Evolutionary conservation across 2,329 filamentous ascomycete species (phyloP).

Genomic region (Fusarium miscanthi): DNA sequence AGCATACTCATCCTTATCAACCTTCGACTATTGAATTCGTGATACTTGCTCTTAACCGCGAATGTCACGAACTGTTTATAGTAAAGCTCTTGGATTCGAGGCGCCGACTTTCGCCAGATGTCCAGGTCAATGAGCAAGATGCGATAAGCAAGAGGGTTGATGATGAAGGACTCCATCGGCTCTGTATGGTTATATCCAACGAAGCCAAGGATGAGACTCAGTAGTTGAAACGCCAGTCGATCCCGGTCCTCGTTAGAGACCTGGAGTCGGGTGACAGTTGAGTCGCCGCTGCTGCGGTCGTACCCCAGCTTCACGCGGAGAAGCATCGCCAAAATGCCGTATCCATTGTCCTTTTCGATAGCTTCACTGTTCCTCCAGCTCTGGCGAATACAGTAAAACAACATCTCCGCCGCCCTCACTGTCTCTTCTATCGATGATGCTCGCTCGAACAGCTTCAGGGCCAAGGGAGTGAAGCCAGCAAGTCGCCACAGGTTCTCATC

Average conservation of each 20-base stretch:
- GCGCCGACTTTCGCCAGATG: conserved; percentile 85
- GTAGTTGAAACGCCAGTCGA: conserved; percentile 69
- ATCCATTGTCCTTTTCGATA: conserved; percentile 96
- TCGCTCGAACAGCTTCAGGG: conserved; percentile 84
- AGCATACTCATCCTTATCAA: conserved; percentile 87
- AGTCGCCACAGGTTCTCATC: conserved; percentile 94
- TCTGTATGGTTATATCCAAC: conserved; percentile 86
- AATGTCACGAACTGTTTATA: conserved; percentile 93
- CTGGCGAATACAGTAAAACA: conserved; percentile 86
- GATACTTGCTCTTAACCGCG: conserved; percentile 88
- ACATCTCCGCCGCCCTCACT: conserved; percentile 80
- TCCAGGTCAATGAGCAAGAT: conserved; percentile 93
- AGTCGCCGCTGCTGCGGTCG: conserved; percentile 48
- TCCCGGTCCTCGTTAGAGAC: conserved; percentile 66
- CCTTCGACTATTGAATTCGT: conserved; percentile 89
- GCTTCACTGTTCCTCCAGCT: conserved; percentile 99
- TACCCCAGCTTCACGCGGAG: conserved; percentile 84
- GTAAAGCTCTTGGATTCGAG: conserved; percentile 85
- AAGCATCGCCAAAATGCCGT: conserved; percentile 85
- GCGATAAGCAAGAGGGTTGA: conserved; percentile 94
- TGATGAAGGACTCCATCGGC: conserved; percentile 89
- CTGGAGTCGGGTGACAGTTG: conserved; percentile 52
- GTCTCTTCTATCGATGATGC: conserved; percentile 77
- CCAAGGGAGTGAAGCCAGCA: conserved; percentile 88
- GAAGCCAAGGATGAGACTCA: conserved; percentile 84